Base-by-base conservation (phyloP, 164 flowering plant species). In the Chloranthus sessilifolius region DNA sequence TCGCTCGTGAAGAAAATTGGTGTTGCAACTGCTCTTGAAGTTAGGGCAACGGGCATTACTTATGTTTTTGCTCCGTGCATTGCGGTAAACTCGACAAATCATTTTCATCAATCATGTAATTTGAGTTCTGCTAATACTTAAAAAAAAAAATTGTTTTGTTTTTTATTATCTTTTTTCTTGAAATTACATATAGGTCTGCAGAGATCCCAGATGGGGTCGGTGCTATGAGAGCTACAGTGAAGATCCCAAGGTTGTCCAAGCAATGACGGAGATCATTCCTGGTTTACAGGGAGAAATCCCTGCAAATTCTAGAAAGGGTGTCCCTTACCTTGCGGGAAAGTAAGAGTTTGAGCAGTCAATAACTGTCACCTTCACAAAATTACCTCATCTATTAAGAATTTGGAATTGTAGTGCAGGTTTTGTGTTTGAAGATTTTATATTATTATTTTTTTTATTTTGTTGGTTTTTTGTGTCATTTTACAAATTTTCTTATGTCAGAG, bases 171-270 rank as follows among this genome's bases (percentile, higher is more conserved):
- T 43, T 14, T 14, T 28, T 30, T n/a, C 40, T 37, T 8, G n/a
- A n/a, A n/a, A n/a, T n/a, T n/a, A n/a, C n/a, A 7, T 7, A 33
- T 49, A 77, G 83, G 80, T 79, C 17, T 79, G 84, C 55, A 65
- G 81, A 50, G 84, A 79, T 65, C 84, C 81, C 21, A 71, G 84
- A 56, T 79, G 84, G 84, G 84, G 81, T 16, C 67, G 79, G 12
- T 76, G 84, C 55, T 79, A 74, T 44, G 84, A 79, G 52, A 78
- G 83, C 67, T 75, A 75, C 48, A 72, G 78, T 4, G 83, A 79
- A 48, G 81, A 78, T 53, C 71, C 53, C 43, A 61, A 37, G 30
- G 66, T 79, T 53, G 84, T 79, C 26, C 70, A 64, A 36, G 46
- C 48, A 25, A 70, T 78, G 83, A 75, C 83, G 6, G 78, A 70